Conservation (phyloP, 2,329 filamentous ascomycete species). For the Mariannaea elegans region DNA sequence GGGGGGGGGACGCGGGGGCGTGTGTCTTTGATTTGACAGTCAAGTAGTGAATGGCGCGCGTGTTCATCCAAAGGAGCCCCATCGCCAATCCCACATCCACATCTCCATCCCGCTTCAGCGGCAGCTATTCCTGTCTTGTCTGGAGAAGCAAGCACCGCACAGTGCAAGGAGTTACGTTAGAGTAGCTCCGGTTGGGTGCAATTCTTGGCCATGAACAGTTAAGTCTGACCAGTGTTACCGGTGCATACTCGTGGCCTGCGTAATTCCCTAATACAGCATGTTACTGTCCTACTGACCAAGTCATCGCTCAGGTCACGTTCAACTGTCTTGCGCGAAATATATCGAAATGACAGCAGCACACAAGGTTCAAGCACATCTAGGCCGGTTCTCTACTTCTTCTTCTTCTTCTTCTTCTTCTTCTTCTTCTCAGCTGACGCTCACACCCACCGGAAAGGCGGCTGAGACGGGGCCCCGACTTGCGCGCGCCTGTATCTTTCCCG, state of each 20-base stretch:
- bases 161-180: neutral
- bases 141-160: neutral
- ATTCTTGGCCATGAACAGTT: neutral
- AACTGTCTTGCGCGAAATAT: slow-evolving; percentile 9
- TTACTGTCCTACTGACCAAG: neutral
- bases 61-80: slow-evolving; percentile 15
- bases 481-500: neutral
- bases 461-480: slow-evolving; percentile 23
- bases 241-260: too few species aligned
- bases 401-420: neutral
- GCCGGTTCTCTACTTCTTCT: neutral
- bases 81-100: slow-evolving; percentile 14
- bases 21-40: neutral
- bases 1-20: neutral
- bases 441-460: slow-evolving; percentile 19
- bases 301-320: neutral
- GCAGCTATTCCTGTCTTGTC: slow-evolving; percentile 21
- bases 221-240: too few species aligned
- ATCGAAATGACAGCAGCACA: neutral
- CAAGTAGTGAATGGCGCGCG: slow-evolving; percentile 17
- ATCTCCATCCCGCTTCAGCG: slow-evolving; percentile 24
- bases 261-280: too few species aligned
- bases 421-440: slow-evolving; percentile 16
- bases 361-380: neutral
- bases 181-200: too few species aligned